Base-by-base conservation (phyloP, 2,329 filamentous ascomycete species). In the Ophiostoma australiae region DNA sequence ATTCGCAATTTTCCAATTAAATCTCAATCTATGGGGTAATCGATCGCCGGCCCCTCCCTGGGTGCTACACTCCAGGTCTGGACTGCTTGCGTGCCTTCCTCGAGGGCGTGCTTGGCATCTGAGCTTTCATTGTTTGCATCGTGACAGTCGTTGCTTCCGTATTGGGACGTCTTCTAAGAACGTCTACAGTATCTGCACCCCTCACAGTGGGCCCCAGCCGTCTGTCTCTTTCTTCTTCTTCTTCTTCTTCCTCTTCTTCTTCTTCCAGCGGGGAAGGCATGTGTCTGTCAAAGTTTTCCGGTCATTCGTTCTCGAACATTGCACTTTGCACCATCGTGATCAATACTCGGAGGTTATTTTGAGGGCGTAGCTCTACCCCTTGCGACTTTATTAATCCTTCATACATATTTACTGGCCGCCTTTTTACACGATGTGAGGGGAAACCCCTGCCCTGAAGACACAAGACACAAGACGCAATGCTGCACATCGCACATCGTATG, bases 341-440 rank as follows among this genome's bases (percentile, higher is more conserved):
- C 61, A 65, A 35, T 65, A 65, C 61, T 65, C 61, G 13, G 11
- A 65, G 33, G 31, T 20, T 4, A 35, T 20, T 17, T 7, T 31
- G 27, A 11, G 13, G 39, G 23, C 15, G 61, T 65, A 15, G 7
- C 27, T 27, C 13, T 65, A 65, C 31, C 31, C 31, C 61, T 33
- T 65, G 31, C 58, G 55, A 27, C 6, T 33, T 7, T 6, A 15
- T 17, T 27, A 11, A 7, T 39, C 37, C 37, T 39, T 7, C 10
- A 41, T 3, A 58, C 52, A 11, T 41, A 13, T 4, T 41, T 10
- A 15, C 39, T 41, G 27, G 8, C 55, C 27, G 23, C 52, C 52
- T 58, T 27, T 58, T 58, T 65, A 13, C 61, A 65, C 61, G 33
- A 65, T 65, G 61, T 65, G 61, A 65, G 61, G 61, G 61, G 61